A percentile compares a stretch with the other conserved stretches of the same genome.
These are phyloP conservation scores for Sclerotinia nivalis DNA, from an alignment of 2,329 filamentous ascomycete species.

Conservation along the genomic window DNA sequence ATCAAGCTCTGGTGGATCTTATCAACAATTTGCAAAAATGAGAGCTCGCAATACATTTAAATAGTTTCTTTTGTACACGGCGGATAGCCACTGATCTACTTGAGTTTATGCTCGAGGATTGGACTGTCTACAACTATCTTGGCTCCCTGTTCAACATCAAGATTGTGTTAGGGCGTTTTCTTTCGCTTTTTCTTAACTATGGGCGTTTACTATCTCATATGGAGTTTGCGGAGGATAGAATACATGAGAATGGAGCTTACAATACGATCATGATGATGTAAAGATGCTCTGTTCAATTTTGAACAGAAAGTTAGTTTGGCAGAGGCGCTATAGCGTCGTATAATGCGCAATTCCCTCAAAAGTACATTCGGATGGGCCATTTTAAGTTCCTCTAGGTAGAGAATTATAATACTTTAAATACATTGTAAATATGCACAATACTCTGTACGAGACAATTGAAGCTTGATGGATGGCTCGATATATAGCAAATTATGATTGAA, in stretches of 20 bases:
- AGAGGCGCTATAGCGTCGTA: not conserved
- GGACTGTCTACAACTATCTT: too few species aligned
- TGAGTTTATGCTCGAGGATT: too few species aligned
- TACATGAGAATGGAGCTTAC: not conserved
- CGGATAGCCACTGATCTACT: too few species aligned
- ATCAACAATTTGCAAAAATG: too few species aligned
- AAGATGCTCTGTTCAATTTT: not conserved
- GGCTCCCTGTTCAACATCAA: too few species aligned
- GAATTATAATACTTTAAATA: not conserved
- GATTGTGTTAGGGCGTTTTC: too few species aligned
- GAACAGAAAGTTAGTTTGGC: not conserved
- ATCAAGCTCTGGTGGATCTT: too few species aligned
- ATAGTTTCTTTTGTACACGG: too few species aligned
- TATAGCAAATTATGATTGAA: not conserved
- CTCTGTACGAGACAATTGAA: not conserved
- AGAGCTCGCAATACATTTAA: too few species aligned
- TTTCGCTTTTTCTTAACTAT: not conserved
- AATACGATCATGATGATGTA: not conserved
- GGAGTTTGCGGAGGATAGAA: too few species aligned
- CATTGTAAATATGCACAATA: not conserved
- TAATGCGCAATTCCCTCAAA: not conserved
- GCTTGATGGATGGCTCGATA: not conserved
- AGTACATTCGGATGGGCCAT: not conserved
- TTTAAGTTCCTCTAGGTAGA: not conserved
- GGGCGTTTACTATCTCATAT: not conserved